Percentiles rank a stretch among this genome's conserved stretches.
Evolutionary conservation across 768 basidiomycete genomes (phyloP).

Genomic region (Lactarius pseudohatsudake): DNA sequence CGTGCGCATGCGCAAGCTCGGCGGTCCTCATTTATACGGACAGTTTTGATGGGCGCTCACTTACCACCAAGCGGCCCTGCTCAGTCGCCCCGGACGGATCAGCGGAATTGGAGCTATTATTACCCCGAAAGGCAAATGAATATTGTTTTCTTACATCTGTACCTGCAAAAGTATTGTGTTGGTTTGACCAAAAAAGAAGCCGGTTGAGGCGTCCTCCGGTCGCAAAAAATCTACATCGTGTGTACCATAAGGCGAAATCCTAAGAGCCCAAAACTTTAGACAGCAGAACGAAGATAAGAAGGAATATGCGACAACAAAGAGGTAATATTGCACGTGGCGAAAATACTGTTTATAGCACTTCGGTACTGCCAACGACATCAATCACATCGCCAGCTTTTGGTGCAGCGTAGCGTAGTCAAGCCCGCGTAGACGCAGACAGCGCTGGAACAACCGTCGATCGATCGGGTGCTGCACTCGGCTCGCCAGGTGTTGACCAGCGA

Average conservation of each 20-base stretch:
- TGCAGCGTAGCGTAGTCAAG: conserved; percentile 57
- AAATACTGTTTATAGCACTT: conserved; percentile 1
- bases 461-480: conserved; percentile 65
- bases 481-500: conserved; percentile 81
- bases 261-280: conserved; percentile 15
- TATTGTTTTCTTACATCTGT: not conserved
- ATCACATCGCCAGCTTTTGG: conserved; percentile 43
- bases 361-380: not conserved
- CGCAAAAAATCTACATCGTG: conserved; percentile 13
- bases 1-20: not conserved
- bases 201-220: not conserved
- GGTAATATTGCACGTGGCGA: not conserved
- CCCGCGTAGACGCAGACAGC: conserved; percentile 68
- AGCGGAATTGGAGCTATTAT: not conserved
- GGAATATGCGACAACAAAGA: conserved; percentile 16
- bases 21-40: conserved; percentile 1
- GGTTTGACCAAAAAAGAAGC: not conserved
- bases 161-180: not conserved
- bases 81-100: not conserved
- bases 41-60: not conserved
- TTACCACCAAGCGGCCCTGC: no score
- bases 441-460: conserved; percentile 76
- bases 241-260: conserved; percentile 8
- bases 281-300: not conserved
- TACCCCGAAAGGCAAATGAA: not conserved